These are phyloP conservation scores for Diplocarpon rosae DNA, from an alignment of 2,329 filamentous ascomycete genomes.

Conservation along the genomic window DNA sequence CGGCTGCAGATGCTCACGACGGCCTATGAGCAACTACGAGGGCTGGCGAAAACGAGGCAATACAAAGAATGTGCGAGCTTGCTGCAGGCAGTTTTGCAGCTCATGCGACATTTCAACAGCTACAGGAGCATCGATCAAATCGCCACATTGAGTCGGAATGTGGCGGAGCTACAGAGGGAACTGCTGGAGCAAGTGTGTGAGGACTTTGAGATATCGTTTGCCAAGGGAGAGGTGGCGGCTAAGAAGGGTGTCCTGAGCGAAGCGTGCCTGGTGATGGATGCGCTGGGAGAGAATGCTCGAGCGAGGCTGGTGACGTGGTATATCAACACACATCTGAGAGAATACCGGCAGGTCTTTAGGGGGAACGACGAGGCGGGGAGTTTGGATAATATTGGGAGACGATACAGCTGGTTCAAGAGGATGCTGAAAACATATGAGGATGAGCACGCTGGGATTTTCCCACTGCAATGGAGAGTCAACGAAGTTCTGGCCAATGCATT, in stretches of 20 bases:
- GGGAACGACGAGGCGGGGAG: constrained; percentile 95
- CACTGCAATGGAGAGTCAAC: constrained; percentile 76
- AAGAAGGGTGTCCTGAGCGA: constrained; percentile 66
- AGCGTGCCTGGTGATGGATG: constrained; percentile 89
- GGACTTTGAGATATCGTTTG: constrained; percentile 93
- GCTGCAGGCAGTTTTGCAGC: constrained; percentile 87
- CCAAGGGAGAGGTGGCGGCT: constrained; percentile 68
- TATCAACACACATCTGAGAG: constrained; percentile 89
- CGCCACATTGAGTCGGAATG: constrained; percentile 80
- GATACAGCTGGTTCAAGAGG: constrained; percentile 93
- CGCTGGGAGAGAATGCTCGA: constrained; percentile 77
- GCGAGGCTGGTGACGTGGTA: constrained; percentile 87
- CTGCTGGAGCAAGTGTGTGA: constrained; percentile 96
- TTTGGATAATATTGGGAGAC: constrained; percentile 87
- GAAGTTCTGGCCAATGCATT: constrained; percentile 85
- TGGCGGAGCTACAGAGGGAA: constrained; percentile 86
- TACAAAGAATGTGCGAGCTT: constrained; percentile 92
- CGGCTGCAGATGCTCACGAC: constrained; percentile 97
- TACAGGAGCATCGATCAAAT: constrained; percentile 98
- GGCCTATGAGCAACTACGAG: constrained; percentile 91
- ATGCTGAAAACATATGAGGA: constrained; percentile 94
- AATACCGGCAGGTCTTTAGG: constrained; percentile 91
- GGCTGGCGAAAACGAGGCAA: constrained; percentile 72
- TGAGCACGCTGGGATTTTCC: constrained; percentile 83
- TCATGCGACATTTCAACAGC: constrained; percentile 97